Evolutionary conservation across 2,329 filamentous ascomycete species (phyloP), one percentile per base, ranked within the genome.

Genomic region (Venturia pyrina): DNA sequence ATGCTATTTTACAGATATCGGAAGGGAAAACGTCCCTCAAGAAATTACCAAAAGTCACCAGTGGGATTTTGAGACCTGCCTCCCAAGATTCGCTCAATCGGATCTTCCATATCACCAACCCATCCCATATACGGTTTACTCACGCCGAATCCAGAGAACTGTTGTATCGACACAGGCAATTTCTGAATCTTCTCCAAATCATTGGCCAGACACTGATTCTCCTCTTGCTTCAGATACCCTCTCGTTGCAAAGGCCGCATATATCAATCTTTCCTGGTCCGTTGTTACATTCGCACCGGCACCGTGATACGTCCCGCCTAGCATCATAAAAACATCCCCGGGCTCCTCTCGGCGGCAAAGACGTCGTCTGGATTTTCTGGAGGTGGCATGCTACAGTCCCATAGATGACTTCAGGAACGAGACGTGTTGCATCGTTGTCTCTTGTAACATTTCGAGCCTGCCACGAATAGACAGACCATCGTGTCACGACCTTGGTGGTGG

Each of bases 391-490:
- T 62, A 21, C 67, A 68, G 61, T 73, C 72, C 74, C 73, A 75
- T 0, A 78, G 70, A 63, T 78, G 76, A n/a, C 69, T 72, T 75
- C 74, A 1, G 76, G 76, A 41, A 78, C 72, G 66, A 77, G 71
- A 5, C 74, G 68, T 5, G 76, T 78, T 19, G 75, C 76, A 1
- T 76, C 75, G 66, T 78, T 78, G 19, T 69, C 62, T 5, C 66
- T 67, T 0, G 74, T 76, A 17, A n/a, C 70, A 70, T 37, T 65
- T 68, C 62, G 71, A 75, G 7, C 70, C 75, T 0, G 73, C 76
- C 8, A 78, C 72, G 64, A 77, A 77, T 40, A 76, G 71, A 44
- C 74, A 72, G 48, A 74, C 66, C 56, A 70, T 70, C 5, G 69
- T 69, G 40, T 74, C 72, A 11, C 70, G 69, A 11, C 68, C 70